Evolutionary conservation across 805 yeast genomes (phyloP).

Genomic region (Lachancea cidri): DNA sequence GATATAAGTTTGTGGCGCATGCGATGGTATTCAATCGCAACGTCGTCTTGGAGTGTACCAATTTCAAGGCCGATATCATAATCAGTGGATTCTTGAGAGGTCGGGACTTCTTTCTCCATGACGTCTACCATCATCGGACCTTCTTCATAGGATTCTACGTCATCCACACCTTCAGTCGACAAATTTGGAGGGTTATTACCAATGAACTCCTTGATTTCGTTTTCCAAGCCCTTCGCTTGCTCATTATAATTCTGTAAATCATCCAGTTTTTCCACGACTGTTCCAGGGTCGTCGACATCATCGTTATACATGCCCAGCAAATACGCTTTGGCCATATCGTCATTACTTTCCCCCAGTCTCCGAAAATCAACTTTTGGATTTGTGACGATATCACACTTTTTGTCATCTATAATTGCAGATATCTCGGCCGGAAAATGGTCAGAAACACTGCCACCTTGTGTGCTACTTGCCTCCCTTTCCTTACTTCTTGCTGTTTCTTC

Average conservation of each 20-base stretch:
- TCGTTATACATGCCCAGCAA: slow-evolving; percentile 57
- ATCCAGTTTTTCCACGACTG: slow-evolving; percentile 46
- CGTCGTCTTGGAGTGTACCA: slow-evolving; percentile 41
- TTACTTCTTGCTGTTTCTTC: neutral
- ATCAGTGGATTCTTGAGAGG: slow-evolving; percentile 6
- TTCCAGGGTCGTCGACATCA: slow-evolving; percentile 50
- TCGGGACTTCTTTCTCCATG: slow-evolving; percentile 27
- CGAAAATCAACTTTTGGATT: slow-evolving; percentile 37
- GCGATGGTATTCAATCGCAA: slow-evolving; percentile 51
- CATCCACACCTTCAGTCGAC: slow-evolving; percentile 5
- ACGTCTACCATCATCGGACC: slow-evolving; percentile 28
- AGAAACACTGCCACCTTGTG: too few relatives aligned
- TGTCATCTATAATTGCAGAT: neutral
- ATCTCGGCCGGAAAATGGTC: slow-evolving; percentile 5
- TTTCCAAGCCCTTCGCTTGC: slow-evolving; percentile 36
- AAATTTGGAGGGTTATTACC: neutral
- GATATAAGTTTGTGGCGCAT: slow-evolving; percentile 48
- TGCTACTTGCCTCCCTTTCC: slow-evolving; percentile 1
- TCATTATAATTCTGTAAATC: slow-evolving; percentile 52
- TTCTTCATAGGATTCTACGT: slow-evolving; percentile 16
- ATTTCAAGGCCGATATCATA: slow-evolving; percentile 10
- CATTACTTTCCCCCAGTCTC: slow-evolving; percentile 41
- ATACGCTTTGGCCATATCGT: slow-evolving; percentile 58
- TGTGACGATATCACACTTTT: slow-evolving; percentile 6
- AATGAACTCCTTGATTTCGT: slow-evolving; percentile 24